Evolutionary conservation across 371 early-diverging fungal genomes (phyloP).

Genomic region (Mucor mucedo): DNA sequence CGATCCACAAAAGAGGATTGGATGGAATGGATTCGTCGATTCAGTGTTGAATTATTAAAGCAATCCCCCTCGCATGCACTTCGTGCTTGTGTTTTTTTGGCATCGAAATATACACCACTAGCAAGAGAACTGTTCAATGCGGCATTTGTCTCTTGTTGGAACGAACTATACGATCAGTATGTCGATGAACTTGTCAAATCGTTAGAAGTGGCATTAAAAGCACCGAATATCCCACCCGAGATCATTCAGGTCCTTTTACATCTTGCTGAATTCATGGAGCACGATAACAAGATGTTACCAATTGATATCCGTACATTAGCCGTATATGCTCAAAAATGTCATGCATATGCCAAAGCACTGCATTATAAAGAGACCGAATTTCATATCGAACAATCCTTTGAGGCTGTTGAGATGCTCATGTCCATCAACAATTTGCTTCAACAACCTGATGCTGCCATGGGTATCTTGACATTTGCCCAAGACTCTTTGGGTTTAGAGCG

Average conservation of each 20-base stretch:
- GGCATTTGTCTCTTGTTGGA: constrained; percentile 97
- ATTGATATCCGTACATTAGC: constrained; percentile 93
- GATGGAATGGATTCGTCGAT: constrained; percentile 93
- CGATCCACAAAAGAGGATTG: constrained; percentile 94
- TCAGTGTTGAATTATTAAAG: constrained; percentile 92
- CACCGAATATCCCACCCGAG: constrained; percentile 90
- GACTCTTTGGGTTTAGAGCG: constrained; percentile 85
- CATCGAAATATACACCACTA: constrained; percentile 82
- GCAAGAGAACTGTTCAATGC: constrained; percentile 96
- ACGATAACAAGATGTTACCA: constrained; percentile 94
- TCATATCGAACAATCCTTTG: constrained; percentile 81
- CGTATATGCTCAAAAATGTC: constrained; percentile 90
- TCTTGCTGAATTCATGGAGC: constrained; percentile 98
- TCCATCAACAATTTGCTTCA: constrained; percentile 94
- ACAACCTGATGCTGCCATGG: constrained; percentile 96
- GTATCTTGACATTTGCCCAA: constrained; percentile 92
- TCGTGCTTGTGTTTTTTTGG: constrained; percentile 89
- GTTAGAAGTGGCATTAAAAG: constrained; percentile 85
- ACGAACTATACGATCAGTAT: constrained; percentile 88
- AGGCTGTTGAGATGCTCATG: constrained; percentile 92
- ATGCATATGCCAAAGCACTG: constrained; percentile 95
- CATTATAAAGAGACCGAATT: constrained; percentile 98
- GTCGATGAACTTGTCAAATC: constrained; percentile 90
- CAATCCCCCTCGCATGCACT: constrained; percentile 96
- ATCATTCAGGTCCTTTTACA: constrained; percentile 91